Evolutionary conservation across 1,139 yeast genomes (phyloP), one percentile per base, ranked within the genome.

Genomic region (Trichomonascaceae sp.): DNA sequence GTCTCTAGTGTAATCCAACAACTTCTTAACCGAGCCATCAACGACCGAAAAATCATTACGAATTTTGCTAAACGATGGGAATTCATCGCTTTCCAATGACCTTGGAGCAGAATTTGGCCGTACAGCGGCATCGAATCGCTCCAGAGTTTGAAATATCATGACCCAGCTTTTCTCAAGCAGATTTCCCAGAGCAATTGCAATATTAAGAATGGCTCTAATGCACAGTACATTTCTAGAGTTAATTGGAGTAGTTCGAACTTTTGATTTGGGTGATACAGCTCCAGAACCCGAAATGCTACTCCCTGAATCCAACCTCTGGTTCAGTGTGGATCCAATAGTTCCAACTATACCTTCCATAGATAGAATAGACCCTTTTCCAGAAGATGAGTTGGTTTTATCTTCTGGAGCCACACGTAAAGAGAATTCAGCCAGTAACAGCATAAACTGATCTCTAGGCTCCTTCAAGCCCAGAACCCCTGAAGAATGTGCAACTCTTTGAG

Each of bases 401-500:
- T 41, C 27, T 10, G 52, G 50, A 8, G 49, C 30, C 1, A 53
- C 52, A 5, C 54, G 17, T 82, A 79, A 45, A 18, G 70, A 61
- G 32, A 64, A 64, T 49, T 74, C 72, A 0, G 90, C 81, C 56
- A 91, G 75, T 27, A 85, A 70, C 20, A 71, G 63, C 51, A 90
- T 69, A 47, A 87, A 77, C 1, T 81, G 78, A 64, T 87, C 87
- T 52, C 95, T 72, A 13, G 84, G 75, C 0, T 72, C 71, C 1
- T 69, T 64, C 19, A 85, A 66, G 0, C 82, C 83, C 36, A 90
- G 70, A n/a, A 87, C 72, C 0, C 97, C 97, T 0, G 93, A 77
- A 0, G 93, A 82, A 65, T 90, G 96, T 4, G 95, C 81, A 52
- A 87, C 75, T 58, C 84, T 84, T 66, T 91, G 97, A 8, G 87